A percentile compares a stretch with the other conserved stretches of the same genome.
phyloP scores from a whole-genome alignment of 2,329 filamentous ascomycete species.

The Neonectria punicea region DNA sequence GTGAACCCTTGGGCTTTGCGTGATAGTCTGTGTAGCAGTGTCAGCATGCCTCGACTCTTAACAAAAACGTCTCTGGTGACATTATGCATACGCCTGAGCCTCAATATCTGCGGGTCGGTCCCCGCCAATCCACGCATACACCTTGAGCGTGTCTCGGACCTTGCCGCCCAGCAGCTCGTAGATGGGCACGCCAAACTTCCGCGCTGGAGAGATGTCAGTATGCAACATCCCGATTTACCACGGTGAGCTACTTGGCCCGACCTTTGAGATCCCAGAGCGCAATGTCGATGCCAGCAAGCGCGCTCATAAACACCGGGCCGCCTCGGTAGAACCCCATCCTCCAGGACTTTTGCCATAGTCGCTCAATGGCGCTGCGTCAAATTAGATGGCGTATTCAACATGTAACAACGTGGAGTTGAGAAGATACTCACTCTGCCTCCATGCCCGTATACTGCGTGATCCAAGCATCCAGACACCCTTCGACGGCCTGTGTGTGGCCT shows the following conservation, averaged over 20 bases:
- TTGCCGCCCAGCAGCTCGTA: conserved; percentile 81
- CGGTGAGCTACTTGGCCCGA: conserved; percentile 11
- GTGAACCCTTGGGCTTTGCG: conserved; percentile 71
- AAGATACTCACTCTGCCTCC: conserved; percentile 71
- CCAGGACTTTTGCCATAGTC: conserved; percentile 82
- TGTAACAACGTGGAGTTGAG: not conserved
- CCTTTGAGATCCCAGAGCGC: conserved; percentile 82
- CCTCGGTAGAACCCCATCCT: conserved; percentile 79
- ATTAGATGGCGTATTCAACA: not conserved
- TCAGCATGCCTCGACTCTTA: not conserved
- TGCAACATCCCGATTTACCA: accelerated
- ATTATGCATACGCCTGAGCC: conserved; percentile 60
- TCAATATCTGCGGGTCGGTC: conserved; percentile 76
- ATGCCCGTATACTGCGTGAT: conserved; percentile 69
- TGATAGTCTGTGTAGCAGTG: conserved; percentile 51
- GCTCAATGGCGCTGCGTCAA: conserved; percentile 73
- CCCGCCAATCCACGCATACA: conserved; percentile 84
- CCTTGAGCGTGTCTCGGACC: conserved; percentile 74
- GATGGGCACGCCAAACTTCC: conserved; percentile 69
- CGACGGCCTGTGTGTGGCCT: conserved; percentile 78
- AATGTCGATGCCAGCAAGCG: conserved; percentile 81
- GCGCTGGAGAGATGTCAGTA: conserved; percentile 45
- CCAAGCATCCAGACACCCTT: conserved; percentile 77
- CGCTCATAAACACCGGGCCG: conserved; percentile 83
- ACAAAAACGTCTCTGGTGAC: conserved; percentile 31